Conservation (phyloP, 176 grass and related monocot genomes). For the Pharus latifolius region DNA sequence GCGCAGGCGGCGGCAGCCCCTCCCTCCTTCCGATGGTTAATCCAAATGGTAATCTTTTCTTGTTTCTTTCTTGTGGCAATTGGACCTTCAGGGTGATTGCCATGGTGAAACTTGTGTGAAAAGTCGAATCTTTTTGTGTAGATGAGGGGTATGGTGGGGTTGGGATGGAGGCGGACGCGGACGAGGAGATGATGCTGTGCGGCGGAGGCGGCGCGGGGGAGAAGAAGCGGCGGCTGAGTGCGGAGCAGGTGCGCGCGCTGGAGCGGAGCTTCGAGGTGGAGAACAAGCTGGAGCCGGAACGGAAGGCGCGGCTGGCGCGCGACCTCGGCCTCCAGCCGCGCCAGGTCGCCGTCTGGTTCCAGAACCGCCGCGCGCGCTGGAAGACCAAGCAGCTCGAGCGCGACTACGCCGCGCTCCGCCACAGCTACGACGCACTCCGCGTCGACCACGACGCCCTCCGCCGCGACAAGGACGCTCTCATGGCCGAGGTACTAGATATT, state of each 20-base stretch:
- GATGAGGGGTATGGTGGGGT: conserved; percentile 23
- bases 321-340: conserved; percentile 90
- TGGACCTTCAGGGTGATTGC: background rate
- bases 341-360: conserved; percentile 94
- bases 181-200: conserved; percentile 33
- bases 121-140: background rate
- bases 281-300: conserved; percentile 94
- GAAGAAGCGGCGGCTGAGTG: conserved; percentile 85
- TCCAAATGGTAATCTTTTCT: conserved; percentile 2
- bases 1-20: conserved; percentile 8
- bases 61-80: background rate
- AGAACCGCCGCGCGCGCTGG: conserved; percentile 94
- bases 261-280: conserved; percentile 94
- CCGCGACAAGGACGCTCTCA: conserved; percentile 52
- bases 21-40: background rate
- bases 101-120: background rate
- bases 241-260: conserved; percentile 71
- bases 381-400: conserved; percentile 96
- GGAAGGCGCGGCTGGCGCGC: conserved; percentile 61
- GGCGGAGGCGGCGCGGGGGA: conserved; percentile 31
- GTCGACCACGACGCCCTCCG: conserved; percentile 41
- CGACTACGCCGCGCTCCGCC: conserved; percentile 54
- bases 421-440: conserved; percentile 37
- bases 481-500: conserved; percentile 52
- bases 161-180: conserved; percentile 31